Evolutionary conservation across 1,284 basidiomycete species (phyloP), one percentile per base, ranked within the genome.

Genomic region (Peniophora sp.): DNA sequence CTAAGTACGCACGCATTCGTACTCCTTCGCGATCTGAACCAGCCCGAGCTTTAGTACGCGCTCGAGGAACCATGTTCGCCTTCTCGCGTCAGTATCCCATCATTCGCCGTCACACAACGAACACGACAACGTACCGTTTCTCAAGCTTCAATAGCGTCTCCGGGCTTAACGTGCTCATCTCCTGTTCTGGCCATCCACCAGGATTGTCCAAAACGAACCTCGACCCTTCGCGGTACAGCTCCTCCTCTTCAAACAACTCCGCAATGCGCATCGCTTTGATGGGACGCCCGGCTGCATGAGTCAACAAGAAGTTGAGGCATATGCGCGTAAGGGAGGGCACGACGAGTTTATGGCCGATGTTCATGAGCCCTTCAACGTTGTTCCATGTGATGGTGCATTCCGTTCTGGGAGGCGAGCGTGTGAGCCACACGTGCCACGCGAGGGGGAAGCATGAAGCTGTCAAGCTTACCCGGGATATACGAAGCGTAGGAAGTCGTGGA

Each of bases 301-400:
- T 90, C 50, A 95, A 77, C 36, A 97, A 78, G 67, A 96, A 97
- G 8, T 79, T 81, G 34, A 90, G 76, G 62, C 92, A 94, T 60
- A 91, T 82, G 39, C 77, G 76, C 60, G 91, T 85, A 32, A 97
- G 74, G 0, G 85, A 72, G 0, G 88, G 83, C 6, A 93, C 87
- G 58, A 88, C 87, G 51, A 93, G 82, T 62, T 92, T 92, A 64
- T 88, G 81, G 1, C 87, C 81, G 39, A 92, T 88, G 62, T 90
- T 89, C 82, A 92, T 88, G 27, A 92, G 75, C 37, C 85, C 83
- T 59, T 90, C 91, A 24, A 92, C 92, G 63, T 95, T 95, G 57
- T 91, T 90, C 92, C 92, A 96, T 1, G 88, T 87, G 51, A 94
- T 92, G 9, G 88, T 90, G 68, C 92, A 94, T 59, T 92, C 85